Percentiles rank a stretch among this genome's conserved stretches.
Conservation (phyloP, 139 green algal genomes). For the Eudorina sp. region DNA sequence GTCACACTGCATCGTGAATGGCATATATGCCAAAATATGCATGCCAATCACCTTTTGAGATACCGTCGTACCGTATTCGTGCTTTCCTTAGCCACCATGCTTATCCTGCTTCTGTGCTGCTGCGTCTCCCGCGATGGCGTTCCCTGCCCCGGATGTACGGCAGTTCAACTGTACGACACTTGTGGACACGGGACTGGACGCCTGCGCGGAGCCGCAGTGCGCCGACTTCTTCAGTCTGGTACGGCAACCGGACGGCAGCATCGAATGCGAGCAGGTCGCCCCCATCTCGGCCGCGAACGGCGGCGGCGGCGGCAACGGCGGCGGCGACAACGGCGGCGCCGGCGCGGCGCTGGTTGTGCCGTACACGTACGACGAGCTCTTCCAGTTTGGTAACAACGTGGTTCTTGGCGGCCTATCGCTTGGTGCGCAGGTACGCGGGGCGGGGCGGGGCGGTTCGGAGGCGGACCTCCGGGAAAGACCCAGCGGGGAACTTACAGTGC, state of each 20-base stretch:
- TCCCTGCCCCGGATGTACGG: too few relatives aligned
- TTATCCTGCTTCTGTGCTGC: too few relatives aligned
- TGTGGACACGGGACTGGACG: neutral
- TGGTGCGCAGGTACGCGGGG: slow-evolving; percentile 6
- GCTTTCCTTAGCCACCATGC: too few relatives aligned
- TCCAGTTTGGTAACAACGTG: slow-evolving; percentile 38
- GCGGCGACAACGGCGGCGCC: neutral
- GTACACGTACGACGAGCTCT: slow-evolving; percentile 40
- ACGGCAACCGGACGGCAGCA: neutral
- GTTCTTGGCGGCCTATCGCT: slow-evolving; percentile 18
- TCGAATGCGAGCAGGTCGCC: slow-evolving; percentile 21
- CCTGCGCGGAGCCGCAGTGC: slow-evolving; percentile 44
- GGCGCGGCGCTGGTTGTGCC: neutral
- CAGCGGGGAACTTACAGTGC: too few relatives aligned
- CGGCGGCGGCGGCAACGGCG: neutral
- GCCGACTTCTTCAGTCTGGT: slow-evolving; percentile 7
- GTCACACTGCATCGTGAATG: too few relatives aligned
- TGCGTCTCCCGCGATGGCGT: too few relatives aligned
- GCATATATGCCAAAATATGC: too few relatives aligned
- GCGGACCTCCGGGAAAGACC: too few relatives aligned
- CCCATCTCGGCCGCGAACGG: neutral
- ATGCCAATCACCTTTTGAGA: too few relatives aligned
- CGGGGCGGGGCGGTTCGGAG: too few relatives aligned
- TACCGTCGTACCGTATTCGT: too few relatives aligned
- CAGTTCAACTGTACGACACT: slow-evolving; percentile 40